phyloP scores from a whole-genome alignment of 176 grass and related monocot species.

The Zizania latifolia region DNA sequence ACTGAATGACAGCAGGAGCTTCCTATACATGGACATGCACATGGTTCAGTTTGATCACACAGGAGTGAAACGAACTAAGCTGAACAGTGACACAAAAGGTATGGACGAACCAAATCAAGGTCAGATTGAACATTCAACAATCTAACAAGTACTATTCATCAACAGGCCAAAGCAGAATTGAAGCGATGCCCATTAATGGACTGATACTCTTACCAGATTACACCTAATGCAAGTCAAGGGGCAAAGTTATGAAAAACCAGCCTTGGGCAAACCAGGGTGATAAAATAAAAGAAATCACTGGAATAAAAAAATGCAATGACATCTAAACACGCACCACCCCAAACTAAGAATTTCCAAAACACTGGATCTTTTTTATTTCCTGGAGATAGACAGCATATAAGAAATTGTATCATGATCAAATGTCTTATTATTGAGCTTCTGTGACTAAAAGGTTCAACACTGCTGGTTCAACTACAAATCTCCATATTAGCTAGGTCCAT shows the following conservation, averaged over 20 bases:
- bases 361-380: background rate
- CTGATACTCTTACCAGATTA: background rate
- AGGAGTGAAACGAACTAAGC: slow-evolving; percentile 13
- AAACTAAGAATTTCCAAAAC: background rate
- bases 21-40: slow-evolving; percentile 35
- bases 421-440: background rate
- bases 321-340: background rate
- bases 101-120: background rate
- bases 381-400: background rate
- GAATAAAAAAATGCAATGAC: background rate
- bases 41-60: background rate
- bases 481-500: background rate
- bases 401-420: background rate
- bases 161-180: background rate
- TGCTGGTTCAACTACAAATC: background rate
- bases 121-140: background rate
- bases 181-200: background rate
- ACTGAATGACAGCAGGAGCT: slow-evolving; percentile 52
- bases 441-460: background rate
- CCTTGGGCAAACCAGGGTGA: background rate
- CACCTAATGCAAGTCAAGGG: background rate
- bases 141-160: background rate
- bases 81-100: background rate
- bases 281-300: background rate
- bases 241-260: background rate